Evolutionary conservation across 1,139 yeast species (phyloP), one percentile per base, ranked within the genome.

Genomic region (Ogataea hybrid): DNA sequence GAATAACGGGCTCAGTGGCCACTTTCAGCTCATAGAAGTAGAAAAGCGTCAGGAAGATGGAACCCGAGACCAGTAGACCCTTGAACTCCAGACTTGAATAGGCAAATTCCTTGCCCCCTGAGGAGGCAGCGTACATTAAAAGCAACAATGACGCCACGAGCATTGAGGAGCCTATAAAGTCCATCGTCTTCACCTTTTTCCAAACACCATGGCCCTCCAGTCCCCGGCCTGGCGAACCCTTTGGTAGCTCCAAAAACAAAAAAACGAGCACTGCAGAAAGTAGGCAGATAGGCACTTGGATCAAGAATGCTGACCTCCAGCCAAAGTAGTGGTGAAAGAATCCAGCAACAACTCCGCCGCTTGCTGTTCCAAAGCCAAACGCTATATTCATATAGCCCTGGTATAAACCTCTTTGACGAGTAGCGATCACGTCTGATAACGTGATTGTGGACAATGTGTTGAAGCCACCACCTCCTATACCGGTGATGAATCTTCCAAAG

Each of bases 341-440:
- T 8, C 92, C 92, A 18, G 95, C 84, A 35, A 79, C 57, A 2
- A 75, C 60, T 5, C 87, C 87, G 18, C 89, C 88, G n/a, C n/a
- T 63, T 4, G 83, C 81, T 6, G 84, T 77, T 10, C 89, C 89
- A 32, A 75, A 51, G 2, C 84, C 86, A 57, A 69, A 82, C 28
- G 74, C 73, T 32, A 81, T 67, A 53, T 79, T 82, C 23, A 77
- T 77, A 29, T 73, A 53, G 3, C 84, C 84, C 54, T 79, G 84
- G 53, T 69, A 75, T 8, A 77, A 54, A 2, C 81, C 82, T 44
- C 84, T 63, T 39, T 73, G 65, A 33, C 79, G 65, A 40, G 75
- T 53, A 1, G 80, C 72, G 4, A 77, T 75, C 25, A 77, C 58
- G 53, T 79, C 84, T 31, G 75, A 70, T 25, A 74, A 65, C 1